These are phyloP conservation scores for Vicia faba DNA, from an alignment of 306 rosid species.

Conservation along the genomic window DNA sequence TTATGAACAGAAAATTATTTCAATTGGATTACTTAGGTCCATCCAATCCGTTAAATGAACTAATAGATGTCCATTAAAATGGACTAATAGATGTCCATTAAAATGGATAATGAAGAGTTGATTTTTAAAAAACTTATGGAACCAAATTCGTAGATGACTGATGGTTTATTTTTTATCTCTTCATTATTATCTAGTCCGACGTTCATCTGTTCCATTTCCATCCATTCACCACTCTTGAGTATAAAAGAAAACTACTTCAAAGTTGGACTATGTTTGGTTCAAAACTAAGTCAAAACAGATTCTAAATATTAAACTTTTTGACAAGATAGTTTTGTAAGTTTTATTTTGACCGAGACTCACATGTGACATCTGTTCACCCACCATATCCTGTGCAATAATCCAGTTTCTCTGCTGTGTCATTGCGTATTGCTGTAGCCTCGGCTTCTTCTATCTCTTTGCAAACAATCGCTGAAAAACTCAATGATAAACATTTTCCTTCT, in stretches of 20 bases:
- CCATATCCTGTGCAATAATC: background rate
- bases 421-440: background rate
- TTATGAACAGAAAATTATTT: background rate
- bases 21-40: background rate
- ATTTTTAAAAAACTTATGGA: background rate
- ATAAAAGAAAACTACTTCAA: slow-evolving; percentile 1
- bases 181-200: background rate
- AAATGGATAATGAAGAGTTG: background rate
- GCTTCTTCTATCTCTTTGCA: background rate
- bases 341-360: too few species aligned
- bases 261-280: slow-evolving; percentile 1
- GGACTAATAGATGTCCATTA: slow-evolving; percentile 10
- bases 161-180: slow-evolving; percentile 8
- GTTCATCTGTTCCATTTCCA: background rate
- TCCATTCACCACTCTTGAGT: background rate
- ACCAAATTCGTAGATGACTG: background rate
- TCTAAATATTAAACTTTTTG: background rate
- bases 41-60: slow-evolving; percentile 5
- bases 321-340: background rate
- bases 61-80: background rate
- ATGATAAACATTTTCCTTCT: background rate
- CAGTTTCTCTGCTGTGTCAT: background rate
- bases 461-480: background rate
- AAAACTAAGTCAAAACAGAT: slow-evolving; percentile 1
- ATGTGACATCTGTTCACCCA: too few species aligned